A percentile compares a stretch with the other conserved stretches of the same genome.
phyloP scores from a whole-genome alignment of 2,329 filamentous ascomycete genomes.

The Sarocladium brachiariae region DNA sequence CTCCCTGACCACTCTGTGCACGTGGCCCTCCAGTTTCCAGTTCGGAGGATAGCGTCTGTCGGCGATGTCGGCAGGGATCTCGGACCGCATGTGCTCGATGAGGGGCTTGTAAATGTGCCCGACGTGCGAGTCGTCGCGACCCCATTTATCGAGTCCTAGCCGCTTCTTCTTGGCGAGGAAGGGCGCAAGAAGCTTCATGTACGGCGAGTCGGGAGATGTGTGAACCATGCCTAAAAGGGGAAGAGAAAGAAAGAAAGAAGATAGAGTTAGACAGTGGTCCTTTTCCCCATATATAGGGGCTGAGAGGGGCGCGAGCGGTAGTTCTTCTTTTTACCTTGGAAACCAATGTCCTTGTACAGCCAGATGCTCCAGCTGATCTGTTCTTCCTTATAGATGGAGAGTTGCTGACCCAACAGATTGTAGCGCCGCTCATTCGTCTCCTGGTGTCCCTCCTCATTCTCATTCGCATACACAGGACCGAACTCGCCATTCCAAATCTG shows the following conservation, averaged over 20 bases:
- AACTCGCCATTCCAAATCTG: constrained; percentile 32
- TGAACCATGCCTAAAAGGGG: constrained; percentile 50
- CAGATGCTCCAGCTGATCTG: constrained; percentile 46
- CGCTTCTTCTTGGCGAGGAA: constrained; percentile 49
- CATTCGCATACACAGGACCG: constrained; percentile 38
- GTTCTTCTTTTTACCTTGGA: constrained; percentile 2
- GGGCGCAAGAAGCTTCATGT: constrained; percentile 41
- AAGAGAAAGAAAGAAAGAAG: too few relatives aligned
- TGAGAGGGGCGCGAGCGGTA: neutral
- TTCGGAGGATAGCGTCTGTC: constrained; percentile 6
- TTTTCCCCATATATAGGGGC: neutral
- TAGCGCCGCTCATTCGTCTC: constrained; percentile 29
- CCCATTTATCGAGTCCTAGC: constrained; percentile 50
- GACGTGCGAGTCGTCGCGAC: constrained; percentile 24
- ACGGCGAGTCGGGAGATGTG: constrained; percentile 35
- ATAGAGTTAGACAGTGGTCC: too few relatives aligned
- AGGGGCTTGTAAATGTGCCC: constrained; percentile 9
- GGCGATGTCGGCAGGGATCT: constrained; percentile 3
- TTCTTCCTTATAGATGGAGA: constrained; percentile 23
- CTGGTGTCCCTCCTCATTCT: constrained; percentile 13
- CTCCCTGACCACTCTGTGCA: constrained; percentile 8
- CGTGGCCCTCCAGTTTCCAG: constrained; percentile 7
- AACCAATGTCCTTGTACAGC: constrained; percentile 49
- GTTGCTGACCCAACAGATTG: constrained; percentile 33
- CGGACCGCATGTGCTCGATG: constrained; percentile 6